Evolutionary conservation across 1,139 yeast genomes (phyloP).

Genomic region (Hansenula lynferdii): DNA sequence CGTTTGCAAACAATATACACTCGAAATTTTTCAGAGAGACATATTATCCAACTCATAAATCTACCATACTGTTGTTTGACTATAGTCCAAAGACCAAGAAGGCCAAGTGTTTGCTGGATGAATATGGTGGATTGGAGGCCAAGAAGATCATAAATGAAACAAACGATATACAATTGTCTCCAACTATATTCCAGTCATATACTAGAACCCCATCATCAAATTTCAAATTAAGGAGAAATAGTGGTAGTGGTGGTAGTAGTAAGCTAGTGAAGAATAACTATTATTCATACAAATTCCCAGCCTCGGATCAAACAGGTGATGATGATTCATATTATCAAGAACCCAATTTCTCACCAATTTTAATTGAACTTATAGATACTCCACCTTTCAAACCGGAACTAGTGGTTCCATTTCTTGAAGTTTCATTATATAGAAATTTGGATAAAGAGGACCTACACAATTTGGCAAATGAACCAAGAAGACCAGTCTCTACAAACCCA

Average conservation of each 20-base stretch:
- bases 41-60: slow-evolving; percentile 61
- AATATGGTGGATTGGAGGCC: slow-evolving; percentile 30
- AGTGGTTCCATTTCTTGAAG: slow-evolving; percentile 70
- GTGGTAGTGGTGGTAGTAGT: slow-evolving; percentile 10
- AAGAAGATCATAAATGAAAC: slow-evolving; percentile 24
- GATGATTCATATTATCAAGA: slow-evolving; percentile 25
- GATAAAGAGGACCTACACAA: slow-evolving; percentile 56
- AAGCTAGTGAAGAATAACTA: slow-evolving; percentile 15
- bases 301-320: background rate
- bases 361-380: slow-evolving; percentile 66
- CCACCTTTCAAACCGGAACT: slow-evolving; percentile 63
- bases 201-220: slow-evolving; percentile 17
- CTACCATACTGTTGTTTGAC: slow-evolving; percentile 49
- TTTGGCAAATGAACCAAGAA: slow-evolving; percentile 61
- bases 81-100: slow-evolving; percentile 38
- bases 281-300: slow-evolving; percentile 19
- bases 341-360: slow-evolving; percentile 52
- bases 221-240: slow-evolving; percentile 13
- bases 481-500: slow-evolving; percentile 61
- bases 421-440: slow-evolving; percentile 56
- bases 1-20: slow-evolving; percentile 30
- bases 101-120: slow-evolving; percentile 47
- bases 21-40: slow-evolving; percentile 25
- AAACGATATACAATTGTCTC: slow-evolving; percentile 25
- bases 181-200: slow-evolving; percentile 31